Conservation (phyloP, 2,329 filamentous ascomycete genomes). For the Verticillium klebahnii region DNA sequence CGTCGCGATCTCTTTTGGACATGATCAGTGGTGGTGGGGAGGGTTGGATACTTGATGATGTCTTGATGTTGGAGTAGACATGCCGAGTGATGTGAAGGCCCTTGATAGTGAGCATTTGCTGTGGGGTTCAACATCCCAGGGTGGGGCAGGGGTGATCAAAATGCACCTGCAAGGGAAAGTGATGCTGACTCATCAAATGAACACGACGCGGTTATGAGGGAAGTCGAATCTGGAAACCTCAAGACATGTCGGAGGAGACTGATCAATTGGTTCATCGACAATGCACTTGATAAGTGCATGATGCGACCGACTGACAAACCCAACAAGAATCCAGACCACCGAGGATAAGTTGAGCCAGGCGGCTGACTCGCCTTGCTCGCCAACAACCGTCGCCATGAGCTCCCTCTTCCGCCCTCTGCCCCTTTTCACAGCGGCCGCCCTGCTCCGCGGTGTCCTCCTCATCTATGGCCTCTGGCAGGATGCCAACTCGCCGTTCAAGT, state of each 20-base stretch:
- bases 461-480: constrained; percentile 93
- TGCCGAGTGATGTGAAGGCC: neutral
- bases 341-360: neutral
- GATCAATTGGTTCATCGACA: neutral
- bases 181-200: neutral
- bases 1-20: constrained; percentile 49
- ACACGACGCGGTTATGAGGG: neutral
- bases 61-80: neutral
- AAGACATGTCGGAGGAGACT: neutral
- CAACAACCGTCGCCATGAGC: neutral
- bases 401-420: constrained; percentile 28
- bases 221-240: neutral
- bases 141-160: neutral
- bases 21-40: neutral
- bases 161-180: neutral
- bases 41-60: neutral
- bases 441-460: constrained; percentile 69
- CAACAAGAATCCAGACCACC: neutral
- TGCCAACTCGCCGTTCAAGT: constrained; percentile 85
- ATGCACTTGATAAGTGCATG: neutral
- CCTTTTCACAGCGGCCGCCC: constrained; percentile 52
- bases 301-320: neutral
- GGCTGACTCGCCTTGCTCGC: neutral
- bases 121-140: neutral
- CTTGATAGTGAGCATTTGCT: neutral